Evolutionary conservation across 2,329 filamentous ascomycete genomes (phyloP).

Genomic region (Phyllosticta citrichinensis): DNA sequence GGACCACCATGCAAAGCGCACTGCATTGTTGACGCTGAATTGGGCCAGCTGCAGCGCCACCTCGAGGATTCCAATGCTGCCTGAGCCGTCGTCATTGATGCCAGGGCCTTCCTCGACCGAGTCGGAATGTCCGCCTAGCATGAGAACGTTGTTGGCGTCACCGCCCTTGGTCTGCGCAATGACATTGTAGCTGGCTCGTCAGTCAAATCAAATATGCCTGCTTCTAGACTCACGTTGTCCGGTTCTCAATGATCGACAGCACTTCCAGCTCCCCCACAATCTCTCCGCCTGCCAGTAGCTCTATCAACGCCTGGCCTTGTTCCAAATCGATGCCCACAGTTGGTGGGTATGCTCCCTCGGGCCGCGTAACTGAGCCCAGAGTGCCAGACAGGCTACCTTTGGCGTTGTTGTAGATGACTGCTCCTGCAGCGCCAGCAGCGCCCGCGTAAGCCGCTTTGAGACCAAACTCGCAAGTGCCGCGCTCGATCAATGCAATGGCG

Average conservation of each 20-base stretch:
- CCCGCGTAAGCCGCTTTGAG: slow-evolving; percentile 60
- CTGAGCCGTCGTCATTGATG: slow-evolving; percentile 33
- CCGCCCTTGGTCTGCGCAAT: slow-evolving; percentile 28
- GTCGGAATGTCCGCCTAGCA: slow-evolving; percentile 29
- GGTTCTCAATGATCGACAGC: slow-evolving; percentile 35
- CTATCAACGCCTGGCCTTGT: slow-evolving; percentile 48
- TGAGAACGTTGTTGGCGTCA: slow-evolving; percentile 25
- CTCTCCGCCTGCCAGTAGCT: slow-evolving; percentile 39
- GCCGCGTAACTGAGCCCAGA: slow-evolving; percentile 50
- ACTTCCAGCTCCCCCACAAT: slow-evolving; percentile 33
- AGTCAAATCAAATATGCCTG: not conserved
- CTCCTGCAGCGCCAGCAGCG: slow-evolving; percentile 58
- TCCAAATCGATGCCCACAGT: slow-evolving; percentile 56
- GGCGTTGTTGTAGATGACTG: slow-evolving; percentile 66
- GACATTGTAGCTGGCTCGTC: slow-evolving; percentile 19
- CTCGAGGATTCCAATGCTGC: slow-evolving; percentile 27
- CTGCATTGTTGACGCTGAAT: slow-evolving; percentile 28
- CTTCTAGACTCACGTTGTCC: slow-evolving; percentile 30
- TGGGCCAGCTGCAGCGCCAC: slow-evolving; percentile 28
- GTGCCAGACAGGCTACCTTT: slow-evolving; percentile 52
- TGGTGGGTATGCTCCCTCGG: slow-evolving; percentile 47
- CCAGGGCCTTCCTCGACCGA: slow-evolving; percentile 27
- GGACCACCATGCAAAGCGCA: slow-evolving; percentile 31
- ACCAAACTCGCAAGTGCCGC: slow-evolving; percentile 63
- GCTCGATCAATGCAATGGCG: slow-evolving; percentile 59